These are phyloP conservation scores for Apiospora saccharicola DNA, from an alignment of 2,329 filamentous ascomycete species.

Conservation along the genomic window DNA sequence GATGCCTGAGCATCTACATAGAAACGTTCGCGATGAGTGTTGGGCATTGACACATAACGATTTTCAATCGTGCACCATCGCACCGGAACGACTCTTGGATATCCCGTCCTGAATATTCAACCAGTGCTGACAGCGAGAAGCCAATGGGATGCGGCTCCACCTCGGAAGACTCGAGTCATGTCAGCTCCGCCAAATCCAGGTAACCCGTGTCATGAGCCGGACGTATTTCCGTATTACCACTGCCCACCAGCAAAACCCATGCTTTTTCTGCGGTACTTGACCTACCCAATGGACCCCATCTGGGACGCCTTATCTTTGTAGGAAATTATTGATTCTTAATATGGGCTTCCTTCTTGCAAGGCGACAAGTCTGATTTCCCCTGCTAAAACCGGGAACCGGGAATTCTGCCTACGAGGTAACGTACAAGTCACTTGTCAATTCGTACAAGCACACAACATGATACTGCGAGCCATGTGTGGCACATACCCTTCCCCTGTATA, in stretches of 20 bases:
- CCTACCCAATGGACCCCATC: background rate
- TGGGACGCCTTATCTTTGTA: background rate
- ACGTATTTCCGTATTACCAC: background rate
- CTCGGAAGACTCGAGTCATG: background rate
- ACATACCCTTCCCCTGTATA: background rate
- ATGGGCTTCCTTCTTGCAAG: background rate
- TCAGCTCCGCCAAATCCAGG: background rate
- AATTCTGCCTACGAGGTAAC: background rate
- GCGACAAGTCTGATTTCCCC: background rate
- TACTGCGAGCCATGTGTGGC: background rate
- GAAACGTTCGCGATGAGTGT: background rate
- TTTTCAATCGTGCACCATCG: background rate
- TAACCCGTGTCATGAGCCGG: slow-evolving; percentile 11
- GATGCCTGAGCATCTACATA: background rate
- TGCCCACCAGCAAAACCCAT: background rate
- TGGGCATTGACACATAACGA: background rate
- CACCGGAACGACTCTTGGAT: background rate
- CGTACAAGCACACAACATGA: background rate
- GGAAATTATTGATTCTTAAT: background rate
- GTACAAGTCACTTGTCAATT: background rate
- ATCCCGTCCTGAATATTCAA: background rate
- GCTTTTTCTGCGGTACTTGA: background rate
- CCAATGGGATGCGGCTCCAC: background rate
- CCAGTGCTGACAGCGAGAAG: background rate
- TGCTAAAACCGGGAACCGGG: background rate